Conservation (phyloP, 805 yeast genomes). For the Ogataea zsoltii region DNA sequence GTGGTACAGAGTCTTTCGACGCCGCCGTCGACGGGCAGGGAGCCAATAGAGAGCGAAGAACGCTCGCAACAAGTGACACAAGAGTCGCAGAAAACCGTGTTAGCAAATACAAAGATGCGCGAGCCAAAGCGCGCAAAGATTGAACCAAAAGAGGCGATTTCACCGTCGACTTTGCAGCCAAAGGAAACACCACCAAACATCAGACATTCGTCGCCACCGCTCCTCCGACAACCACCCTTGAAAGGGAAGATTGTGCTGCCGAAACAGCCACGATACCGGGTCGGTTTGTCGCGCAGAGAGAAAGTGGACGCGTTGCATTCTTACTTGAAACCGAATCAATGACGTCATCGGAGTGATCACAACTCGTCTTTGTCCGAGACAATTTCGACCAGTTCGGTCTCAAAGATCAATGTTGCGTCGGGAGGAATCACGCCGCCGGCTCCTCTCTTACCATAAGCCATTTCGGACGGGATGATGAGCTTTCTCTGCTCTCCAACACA, state of each 20-base stretch:
- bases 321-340: slow-evolving; percentile 8
- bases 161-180: not conserved
- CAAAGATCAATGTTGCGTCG: slow-evolving; percentile 67
- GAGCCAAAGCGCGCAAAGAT: too few species aligned
- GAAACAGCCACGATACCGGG: slow-evolving; percentile 15
- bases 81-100: not conserved
- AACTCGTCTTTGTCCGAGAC: slow-evolving; percentile 27
- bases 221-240: not conserved
- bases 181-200: not conserved
- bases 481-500: slow-evolving; percentile 87
- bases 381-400: slow-evolving; percentile 63
- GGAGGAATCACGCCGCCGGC: slow-evolving; percentile 73
- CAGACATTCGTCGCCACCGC: too few species aligned
- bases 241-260: slow-evolving; percentile 7
- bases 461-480: slow-evolving; percentile 72
- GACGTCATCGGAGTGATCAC: slow-evolving; percentile 4
- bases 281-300: slow-evolving; percentile 20
- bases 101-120: too few species aligned
- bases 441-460: slow-evolving; percentile 78
- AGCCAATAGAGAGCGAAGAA: not conserved
- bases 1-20: not conserved
- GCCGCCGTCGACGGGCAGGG: not conserved
- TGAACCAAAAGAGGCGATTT: too few species aligned
- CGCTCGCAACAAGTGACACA: not conserved
- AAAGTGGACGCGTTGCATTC: slow-evolving; percentile 24